These are phyloP conservation scores for Aureobasidium zeae DNA, from an alignment of 2,329 filamentous ascomycete species.

Conservation along the genomic window DNA sequence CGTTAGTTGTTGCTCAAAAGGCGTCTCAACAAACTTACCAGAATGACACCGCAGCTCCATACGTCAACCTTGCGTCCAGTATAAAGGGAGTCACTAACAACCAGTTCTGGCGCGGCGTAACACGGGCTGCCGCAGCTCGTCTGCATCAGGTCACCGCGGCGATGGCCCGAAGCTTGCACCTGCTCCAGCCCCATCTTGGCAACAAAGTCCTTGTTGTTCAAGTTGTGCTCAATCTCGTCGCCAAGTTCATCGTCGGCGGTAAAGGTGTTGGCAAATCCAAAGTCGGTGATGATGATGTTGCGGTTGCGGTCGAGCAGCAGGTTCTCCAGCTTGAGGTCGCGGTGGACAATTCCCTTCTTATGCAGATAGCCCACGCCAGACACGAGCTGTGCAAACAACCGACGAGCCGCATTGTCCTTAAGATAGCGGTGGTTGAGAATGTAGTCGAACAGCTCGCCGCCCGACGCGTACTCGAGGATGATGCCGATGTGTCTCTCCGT, in stretches of 20 bases:
- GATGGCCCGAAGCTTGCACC: slow-evolving; percentile 54
- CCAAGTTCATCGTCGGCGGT: slow-evolving; percentile 77
- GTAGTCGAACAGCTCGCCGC: slow-evolving; percentile 95
- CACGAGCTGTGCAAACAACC: slow-evolving; percentile 88
- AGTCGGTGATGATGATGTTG: slow-evolving; percentile 99
- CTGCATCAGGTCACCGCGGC: slow-evolving; percentile 94
- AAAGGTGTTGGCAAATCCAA: slow-evolving; percentile 97
- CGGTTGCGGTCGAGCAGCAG: slow-evolving; percentile 87
- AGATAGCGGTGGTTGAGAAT: slow-evolving; percentile 95
- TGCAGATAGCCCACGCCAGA: slow-evolving; percentile 96
- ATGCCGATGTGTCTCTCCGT: slow-evolving; percentile 96
- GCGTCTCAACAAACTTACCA: slow-evolving; percentile 54
- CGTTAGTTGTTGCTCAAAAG: slow-evolving; percentile 7
- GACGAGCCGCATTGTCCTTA: slow-evolving; percentile 82
- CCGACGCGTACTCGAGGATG: slow-evolving; percentile 95
- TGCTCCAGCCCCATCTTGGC: slow-evolving; percentile 79
- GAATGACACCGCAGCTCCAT: slow-evolving; percentile 97
- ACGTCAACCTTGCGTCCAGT: slow-evolving; percentile 97
- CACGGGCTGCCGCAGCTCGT: slow-evolving; percentile 97
- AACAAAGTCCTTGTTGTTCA: slow-evolving; percentile 80
- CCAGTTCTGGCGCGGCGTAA: slow-evolving; percentile 91
- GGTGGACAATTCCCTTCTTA: slow-evolving; percentile 96
- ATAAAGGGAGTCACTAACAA: slow-evolving; percentile 94
- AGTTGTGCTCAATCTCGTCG: slow-evolving; percentile 80
- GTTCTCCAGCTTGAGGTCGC: slow-evolving; percentile 94